A percentile compares a stretch with the other conserved stretches of the same genome.
These are phyloP conservation scores for Neopestalotiopsis clavispora DNA, from an alignment of 2,329 filamentous ascomycete species.

Conservation along the genomic window DNA sequence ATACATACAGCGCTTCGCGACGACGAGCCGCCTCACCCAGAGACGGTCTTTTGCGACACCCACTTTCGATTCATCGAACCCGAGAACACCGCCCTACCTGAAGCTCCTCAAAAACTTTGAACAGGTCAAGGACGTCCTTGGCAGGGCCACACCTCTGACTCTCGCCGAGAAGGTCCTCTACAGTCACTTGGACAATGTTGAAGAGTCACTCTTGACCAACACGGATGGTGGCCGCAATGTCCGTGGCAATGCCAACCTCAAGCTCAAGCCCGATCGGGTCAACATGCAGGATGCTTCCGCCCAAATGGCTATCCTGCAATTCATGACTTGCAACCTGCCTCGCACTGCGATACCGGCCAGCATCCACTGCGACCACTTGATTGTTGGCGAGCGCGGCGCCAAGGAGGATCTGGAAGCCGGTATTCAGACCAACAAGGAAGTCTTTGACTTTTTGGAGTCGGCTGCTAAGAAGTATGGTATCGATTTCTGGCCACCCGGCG, in stretches of 20 bases:
- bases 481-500: conserved; percentile 93
- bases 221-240: conserved; percentile 86
- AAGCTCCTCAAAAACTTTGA: conserved; percentile 41
- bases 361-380: conserved; percentile 99
- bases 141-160: conserved; percentile 61
- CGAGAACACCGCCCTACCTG: conserved; percentile 70
- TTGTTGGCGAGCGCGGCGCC: conserved; percentile 91
- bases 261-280: conserved; percentile 95
- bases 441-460: conserved; percentile 96
- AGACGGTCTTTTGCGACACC: conserved; percentile 39
- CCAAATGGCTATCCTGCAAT: conserved; percentile 97
- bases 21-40: conserved; percentile 27
- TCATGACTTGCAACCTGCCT: conserved; percentile 94
- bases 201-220: conserved; percentile 82
- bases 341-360: conserved; percentile 92
- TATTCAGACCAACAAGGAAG: conserved; percentile 91
- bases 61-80: conserved; percentile 35
- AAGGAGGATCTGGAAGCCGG: conserved; percentile 83
- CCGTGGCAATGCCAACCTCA: conserved; percentile 87
- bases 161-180: conserved; percentile 98
- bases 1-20: conserved; percentile 30
- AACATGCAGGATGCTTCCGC: conserved; percentile 99
- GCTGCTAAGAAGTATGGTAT: conserved; percentile 91
- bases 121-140: conserved; percentile 20
- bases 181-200: conserved; percentile 87